Percentiles rank a stretch among this genome's conserved stretches.
phyloP scores from a whole-genome alignment of 129 eudicot species.

The Flaveria linearis region DNA sequence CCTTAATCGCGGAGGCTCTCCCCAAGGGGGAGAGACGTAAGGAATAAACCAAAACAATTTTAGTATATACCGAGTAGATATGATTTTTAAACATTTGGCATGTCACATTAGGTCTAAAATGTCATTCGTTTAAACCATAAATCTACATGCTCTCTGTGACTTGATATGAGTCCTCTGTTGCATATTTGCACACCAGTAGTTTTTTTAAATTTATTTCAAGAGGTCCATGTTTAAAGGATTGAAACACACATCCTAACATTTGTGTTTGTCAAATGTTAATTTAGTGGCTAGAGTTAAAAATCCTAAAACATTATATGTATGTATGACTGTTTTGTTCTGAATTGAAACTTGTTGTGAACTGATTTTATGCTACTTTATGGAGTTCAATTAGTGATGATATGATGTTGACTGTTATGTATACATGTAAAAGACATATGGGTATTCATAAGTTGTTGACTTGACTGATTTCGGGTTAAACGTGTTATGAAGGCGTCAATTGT shows the following conservation, averaged over 20 bases:
- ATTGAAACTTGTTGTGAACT: constrained; percentile 20
- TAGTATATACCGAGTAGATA: too few relatives aligned
- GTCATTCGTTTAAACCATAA: too few relatives aligned
- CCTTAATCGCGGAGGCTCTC: too few relatives aligned
- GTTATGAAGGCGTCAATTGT: constrained; percentile 61
- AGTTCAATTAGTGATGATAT: constrained; percentile 7
- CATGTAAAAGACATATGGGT: constrained; percentile 4
- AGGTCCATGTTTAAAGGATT: too few relatives aligned
- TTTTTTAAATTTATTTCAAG: too few relatives aligned
- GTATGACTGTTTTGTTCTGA: not conserved
- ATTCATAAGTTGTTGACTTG: constrained; percentile 9
- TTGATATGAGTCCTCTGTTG: too few relatives aligned
- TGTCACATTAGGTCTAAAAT: too few relatives aligned
- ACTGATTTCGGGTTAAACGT: constrained; percentile 24
- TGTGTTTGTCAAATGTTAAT: not conserved
- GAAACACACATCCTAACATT: not conserved
- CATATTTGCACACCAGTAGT: too few relatives aligned
- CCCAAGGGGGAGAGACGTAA: too few relatives aligned
- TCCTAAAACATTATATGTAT: not conserved
- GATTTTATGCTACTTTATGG: constrained; percentile 1
- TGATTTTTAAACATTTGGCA: too few relatives aligned
- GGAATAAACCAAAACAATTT: too few relatives aligned
- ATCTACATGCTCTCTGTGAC: too few relatives aligned
- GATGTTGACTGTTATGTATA: constrained; percentile 2
- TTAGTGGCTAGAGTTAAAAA: not conserved